phyloP scores from a whole-genome alignment of 2,329 filamentous ascomycete species.

The Fusarium phyllophilum region DNA sequence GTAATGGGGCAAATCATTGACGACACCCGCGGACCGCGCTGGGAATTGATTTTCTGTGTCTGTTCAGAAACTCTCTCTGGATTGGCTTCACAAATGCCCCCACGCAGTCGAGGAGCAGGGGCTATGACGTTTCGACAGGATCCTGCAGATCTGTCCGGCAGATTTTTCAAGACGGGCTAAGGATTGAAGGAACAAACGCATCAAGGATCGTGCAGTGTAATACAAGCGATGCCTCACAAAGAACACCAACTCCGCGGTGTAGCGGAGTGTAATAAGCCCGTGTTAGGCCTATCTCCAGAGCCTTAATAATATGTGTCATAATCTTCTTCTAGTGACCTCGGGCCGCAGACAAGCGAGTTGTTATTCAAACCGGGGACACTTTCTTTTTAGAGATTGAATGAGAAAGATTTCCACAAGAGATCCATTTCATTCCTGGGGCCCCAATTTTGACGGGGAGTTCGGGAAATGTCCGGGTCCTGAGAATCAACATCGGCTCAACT shows the following conservation, averaged over 20 bases:
- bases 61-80: slow-evolving; percentile 10
- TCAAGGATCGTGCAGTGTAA: background rate
- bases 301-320: slow-evolving; percentile 34
- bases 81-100: slow-evolving; percentile 20
- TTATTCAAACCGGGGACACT: slow-evolving; percentile 29
- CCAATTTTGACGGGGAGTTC: slow-evolving; percentile 42
- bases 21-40: slow-evolving; percentile 16
- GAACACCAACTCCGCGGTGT: background rate
- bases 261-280: background rate
- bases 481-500: slow-evolving; percentile 1
- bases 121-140: slow-evolving; percentile 36
- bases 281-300: background rate
- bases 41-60: slow-evolving; percentile 29
- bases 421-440: slow-evolving; percentile 13
- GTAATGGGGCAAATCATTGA: slow-evolving; percentile 31
- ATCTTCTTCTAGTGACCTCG: slow-evolving; percentile 17
- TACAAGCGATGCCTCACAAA: slow-evolving; percentile 1
- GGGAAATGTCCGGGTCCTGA: slow-evolving; percentile 13
- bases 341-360: slow-evolving; percentile 34
- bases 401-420: slow-evolving; percentile 3
- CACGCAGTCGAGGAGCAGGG: slow-evolving; percentile 31
- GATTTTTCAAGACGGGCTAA: slow-evolving; percentile 18
- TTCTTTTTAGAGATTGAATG: slow-evolving; percentile 31
- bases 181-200: slow-evolving; percentile 9
- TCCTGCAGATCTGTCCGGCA: slow-evolving; percentile 40